These are phyloP conservation scores for Nannochloropsis salina DNA, from an alignment of 108 stramenopile species.

Conservation along the genomic window DNA sequence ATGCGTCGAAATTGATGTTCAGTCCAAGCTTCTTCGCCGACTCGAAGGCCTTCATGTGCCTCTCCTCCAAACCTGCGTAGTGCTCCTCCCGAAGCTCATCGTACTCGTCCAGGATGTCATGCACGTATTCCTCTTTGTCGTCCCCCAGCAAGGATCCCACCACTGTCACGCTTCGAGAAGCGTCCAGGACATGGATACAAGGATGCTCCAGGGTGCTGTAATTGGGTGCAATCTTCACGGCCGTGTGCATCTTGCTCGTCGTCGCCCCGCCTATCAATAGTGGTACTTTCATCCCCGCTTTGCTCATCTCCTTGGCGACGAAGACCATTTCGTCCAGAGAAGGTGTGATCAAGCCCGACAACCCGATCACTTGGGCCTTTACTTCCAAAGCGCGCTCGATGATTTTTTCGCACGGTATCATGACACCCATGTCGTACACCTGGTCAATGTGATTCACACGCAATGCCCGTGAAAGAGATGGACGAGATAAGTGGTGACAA, in stretches of 20 bases:
- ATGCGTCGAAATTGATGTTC: conserved; percentile 76
- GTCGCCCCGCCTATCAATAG: conserved; percentile 98
- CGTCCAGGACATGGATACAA: conserved; percentile 97
- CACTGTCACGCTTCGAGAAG: conserved; percentile 92
- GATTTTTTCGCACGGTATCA: conserved; percentile 91
- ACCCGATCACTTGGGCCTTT: conserved; percentile 90
- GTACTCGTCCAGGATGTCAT: conserved; percentile 84
- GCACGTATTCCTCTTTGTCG: conserved; percentile 82
- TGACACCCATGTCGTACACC: conserved; percentile 99
- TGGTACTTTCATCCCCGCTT: conserved; percentile 86
- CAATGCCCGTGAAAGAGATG: no score
- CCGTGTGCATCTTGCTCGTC: conserved; percentile 96
- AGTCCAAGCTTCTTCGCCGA: conserved; percentile 63
- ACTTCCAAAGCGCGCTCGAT: conserved; percentile 79
- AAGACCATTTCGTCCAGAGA: conserved; percentile 99
- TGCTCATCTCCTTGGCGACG: conserved; percentile 94
- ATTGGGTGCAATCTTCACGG: conserved; percentile 95
- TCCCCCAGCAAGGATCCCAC: conserved; percentile 79
- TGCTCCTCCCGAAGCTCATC: conserved; percentile 91
- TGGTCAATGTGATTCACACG: neutral
- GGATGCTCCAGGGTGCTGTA: conserved; percentile 68
- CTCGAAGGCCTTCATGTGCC: conserved; percentile 82
- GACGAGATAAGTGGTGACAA: no score
- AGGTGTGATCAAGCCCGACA: conserved; percentile 98
- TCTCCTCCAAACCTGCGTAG: conserved; percentile 94